Percentiles rank a stretch among this genome's conserved stretches.
Conservation (phyloP, 2,329 filamentous ascomycete species). For the Arthroderma sp. region DNA sequence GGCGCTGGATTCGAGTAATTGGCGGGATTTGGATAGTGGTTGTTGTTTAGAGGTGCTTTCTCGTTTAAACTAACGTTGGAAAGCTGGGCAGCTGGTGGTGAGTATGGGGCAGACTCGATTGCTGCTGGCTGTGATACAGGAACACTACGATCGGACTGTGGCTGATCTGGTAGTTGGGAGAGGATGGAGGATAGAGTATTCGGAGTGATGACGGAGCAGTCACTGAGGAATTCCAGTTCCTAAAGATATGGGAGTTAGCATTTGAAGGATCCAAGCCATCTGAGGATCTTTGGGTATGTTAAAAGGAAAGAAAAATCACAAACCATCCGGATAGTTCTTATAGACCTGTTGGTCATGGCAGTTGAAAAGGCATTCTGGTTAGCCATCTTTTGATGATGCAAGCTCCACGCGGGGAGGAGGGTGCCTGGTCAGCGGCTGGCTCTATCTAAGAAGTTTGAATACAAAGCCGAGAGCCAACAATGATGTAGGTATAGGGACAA, state of each 20-base stretch:
- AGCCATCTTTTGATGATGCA: slow-evolving; percentile 17
- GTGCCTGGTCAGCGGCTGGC: no score
- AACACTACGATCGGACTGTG: slow-evolving; percentile 20
- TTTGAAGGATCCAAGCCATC: no score
- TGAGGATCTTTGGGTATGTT: no score
- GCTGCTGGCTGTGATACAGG: slow-evolving; percentile 15
- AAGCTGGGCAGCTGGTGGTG: slow-evolving; percentile 8
- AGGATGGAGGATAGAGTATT: slow-evolving; percentile 63
- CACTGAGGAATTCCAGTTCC: slow-evolving; percentile 84
- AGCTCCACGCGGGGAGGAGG: not conserved
- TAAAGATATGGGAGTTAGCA: slow-evolving; percentile 24
- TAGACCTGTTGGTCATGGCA: slow-evolving; percentile 65
- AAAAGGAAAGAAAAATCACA: slow-evolving; percentile 17
- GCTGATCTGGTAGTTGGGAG: slow-evolving; percentile 52
- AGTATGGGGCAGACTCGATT: slow-evolving; percentile 6
- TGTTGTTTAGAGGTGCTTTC: slow-evolving; percentile 15
- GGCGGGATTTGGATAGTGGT: slow-evolving; percentile 20
- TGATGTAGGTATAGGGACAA: no score
- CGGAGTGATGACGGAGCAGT: slow-evolving; percentile 65
- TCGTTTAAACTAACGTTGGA: slow-evolving; percentile 13
- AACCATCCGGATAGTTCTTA: slow-evolving; percentile 78
- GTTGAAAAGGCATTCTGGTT: slow-evolving; percentile 24
- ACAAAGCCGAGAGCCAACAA: no score
- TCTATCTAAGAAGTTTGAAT: no score
- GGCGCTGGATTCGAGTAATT: slow-evolving; percentile 32